These are phyloP conservation scores for Mycena albidolilacea DNA, from an alignment of 768 basidiomycete genomes.

Conservation along the genomic window DNA sequence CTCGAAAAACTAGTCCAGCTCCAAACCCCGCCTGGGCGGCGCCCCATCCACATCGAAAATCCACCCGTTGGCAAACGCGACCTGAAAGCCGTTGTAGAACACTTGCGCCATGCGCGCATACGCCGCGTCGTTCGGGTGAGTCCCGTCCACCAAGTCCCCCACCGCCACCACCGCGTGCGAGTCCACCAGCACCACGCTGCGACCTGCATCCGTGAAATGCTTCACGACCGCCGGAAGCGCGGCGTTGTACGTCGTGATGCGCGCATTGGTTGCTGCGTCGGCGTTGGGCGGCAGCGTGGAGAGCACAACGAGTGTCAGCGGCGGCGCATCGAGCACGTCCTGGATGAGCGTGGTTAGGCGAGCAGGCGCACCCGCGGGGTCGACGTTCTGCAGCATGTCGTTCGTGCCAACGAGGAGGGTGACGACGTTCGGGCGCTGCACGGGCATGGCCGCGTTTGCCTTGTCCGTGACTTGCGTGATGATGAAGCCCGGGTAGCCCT, in stretches of 20 bases:
- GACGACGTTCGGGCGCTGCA: constrained; percentile 27
- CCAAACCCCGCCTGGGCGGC: not conserved
- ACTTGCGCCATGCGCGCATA: constrained; percentile 23
- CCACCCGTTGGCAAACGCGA: constrained; percentile 9
- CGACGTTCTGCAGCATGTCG: constrained; percentile 14
- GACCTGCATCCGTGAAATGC: constrained; percentile 6
- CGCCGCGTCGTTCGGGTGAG: constrained; percentile 24
- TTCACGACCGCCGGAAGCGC: constrained; percentile 17
- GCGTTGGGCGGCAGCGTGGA: constrained; percentile 24
- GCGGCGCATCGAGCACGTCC: constrained; percentile 15
- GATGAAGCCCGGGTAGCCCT: constrained; percentile 28
- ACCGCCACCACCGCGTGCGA: constrained; percentile 20
- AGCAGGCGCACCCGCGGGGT: constrained; percentile 13
- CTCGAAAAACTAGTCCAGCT: too few relatives aligned
- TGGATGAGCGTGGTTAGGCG: constrained; percentile 14
- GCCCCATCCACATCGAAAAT: constrained; percentile 19
- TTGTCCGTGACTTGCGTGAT: constrained; percentile 16
- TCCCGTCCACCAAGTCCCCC: constrained; percentile 25
- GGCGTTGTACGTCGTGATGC: constrained; percentile 21
- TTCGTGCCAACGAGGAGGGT: constrained; percentile 29
- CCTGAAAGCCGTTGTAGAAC: constrained; percentile 17
- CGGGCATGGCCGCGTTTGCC: constrained; percentile 7
- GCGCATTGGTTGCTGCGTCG: constrained; percentile 1
- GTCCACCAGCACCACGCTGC: constrained; percentile 16
- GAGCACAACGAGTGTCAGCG: constrained; percentile 23